Conservation (phyloP, 768 basidiomycete species). For the Tylopilus balloui region DNA sequence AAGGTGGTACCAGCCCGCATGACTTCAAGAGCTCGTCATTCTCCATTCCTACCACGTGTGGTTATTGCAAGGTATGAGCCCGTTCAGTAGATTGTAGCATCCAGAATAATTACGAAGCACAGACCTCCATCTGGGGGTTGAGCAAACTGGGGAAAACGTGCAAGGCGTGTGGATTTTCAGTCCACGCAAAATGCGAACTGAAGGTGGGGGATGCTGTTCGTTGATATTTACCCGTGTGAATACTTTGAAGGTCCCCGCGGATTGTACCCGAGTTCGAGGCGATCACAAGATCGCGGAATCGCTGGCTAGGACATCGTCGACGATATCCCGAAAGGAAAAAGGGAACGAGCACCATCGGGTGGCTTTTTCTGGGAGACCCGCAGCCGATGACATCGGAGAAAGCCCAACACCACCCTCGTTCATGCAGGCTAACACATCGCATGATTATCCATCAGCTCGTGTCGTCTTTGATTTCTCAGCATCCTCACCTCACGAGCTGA, state of each 20-base stretch:
- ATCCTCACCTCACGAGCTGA: constrained; percentile 74
- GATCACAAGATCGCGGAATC: constrained; percentile 23
- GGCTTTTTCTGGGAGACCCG: constrained; percentile 4
- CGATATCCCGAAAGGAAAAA: constrained; percentile 30
- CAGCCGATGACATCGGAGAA: constrained; percentile 8
- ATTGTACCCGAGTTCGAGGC: constrained; percentile 44
- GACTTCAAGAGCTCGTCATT: constrained; percentile 82
- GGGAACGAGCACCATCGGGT: constrained; percentile 16
- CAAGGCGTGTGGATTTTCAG: constrained; percentile 69
- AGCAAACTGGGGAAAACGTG: constrained; percentile 87
- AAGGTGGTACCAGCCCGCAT: constrained; percentile 67
- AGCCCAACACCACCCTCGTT: constrained; percentile 56
- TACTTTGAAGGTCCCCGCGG: constrained; percentile 59
- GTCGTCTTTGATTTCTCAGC: constrained; percentile 74
- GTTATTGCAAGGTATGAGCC: constrained; percentile 67
- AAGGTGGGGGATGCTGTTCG: constrained; percentile 46
- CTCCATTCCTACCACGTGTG: constrained; percentile 79
- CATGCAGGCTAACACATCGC: constrained; percentile 38
- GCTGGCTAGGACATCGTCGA: constrained; percentile 31
- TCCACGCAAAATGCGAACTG: constrained; percentile 81
- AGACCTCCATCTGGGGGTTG: constrained; percentile 85
- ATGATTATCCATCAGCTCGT: constrained; percentile 46
- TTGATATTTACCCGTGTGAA: constrained; percentile 9
- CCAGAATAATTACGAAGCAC: constrained; percentile 5
- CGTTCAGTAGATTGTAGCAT: neutral